These are phyloP conservation scores for Telopea speciosissima DNA, from an alignment of 177 flowering plant genomes.

Conservation along the genomic window DNA sequence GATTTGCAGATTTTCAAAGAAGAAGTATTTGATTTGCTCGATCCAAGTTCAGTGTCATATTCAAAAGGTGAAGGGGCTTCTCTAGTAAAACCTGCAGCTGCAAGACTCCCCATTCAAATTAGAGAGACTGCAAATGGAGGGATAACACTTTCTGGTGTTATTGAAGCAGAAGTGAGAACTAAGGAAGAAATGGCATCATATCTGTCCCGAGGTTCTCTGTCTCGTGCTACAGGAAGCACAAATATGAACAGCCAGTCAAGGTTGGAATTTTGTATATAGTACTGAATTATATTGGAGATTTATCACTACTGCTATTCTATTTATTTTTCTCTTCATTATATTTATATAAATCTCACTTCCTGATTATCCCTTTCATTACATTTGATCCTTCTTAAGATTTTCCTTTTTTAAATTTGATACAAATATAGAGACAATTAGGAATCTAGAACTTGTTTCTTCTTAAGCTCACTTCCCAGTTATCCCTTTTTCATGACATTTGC, in stretches of 20 bases:
- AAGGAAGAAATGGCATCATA: conserved; percentile 89
- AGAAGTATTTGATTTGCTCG: conserved; percentile 88
- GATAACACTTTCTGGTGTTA: conserved; percentile 87
- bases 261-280: conserved; percentile 22
- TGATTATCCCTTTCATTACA: too few species aligned
- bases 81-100: conserved; percentile 39
- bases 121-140: conserved; percentile 87
- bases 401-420: too few species aligned
- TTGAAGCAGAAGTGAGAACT: conserved; percentile 78
- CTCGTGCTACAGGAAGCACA: conserved; percentile 95
- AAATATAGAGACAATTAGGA: too few species aligned
- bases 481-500: too few species aligned
- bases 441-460: too few species aligned
- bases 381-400: too few species aligned
- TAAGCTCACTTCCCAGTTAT: background rate
- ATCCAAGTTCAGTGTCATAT: conserved; percentile 26
- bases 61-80: conserved; percentile 37
- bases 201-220: conserved; percentile 64
- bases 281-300: background rate
- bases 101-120: conserved; percentile 86
- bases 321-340: too few species aligned
- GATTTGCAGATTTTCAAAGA: conserved; percentile 82
- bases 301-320: background rate
- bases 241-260: conserved; percentile 98
- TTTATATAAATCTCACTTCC: background rate